Evolutionary conservation across 352 stramenopile species (phyloP), one percentile per base, ranked within the genome.

Genomic region (Phytophthora sojae): DNA sequence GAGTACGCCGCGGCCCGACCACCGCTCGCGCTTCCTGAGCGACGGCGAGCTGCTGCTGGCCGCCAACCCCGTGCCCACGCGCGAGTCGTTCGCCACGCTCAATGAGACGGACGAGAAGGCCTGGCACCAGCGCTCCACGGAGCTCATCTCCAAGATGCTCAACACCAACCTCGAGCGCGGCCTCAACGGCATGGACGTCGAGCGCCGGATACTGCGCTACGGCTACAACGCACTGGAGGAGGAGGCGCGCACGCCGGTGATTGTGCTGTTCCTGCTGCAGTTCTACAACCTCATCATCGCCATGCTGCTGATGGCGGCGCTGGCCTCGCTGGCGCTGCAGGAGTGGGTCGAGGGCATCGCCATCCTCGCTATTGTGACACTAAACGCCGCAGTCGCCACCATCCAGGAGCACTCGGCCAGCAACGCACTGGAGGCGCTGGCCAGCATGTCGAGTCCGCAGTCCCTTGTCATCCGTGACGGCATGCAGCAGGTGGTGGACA

Each of bases 281-380:
- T 93, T 94, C 71, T 93, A 91, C 79, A 94, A 94, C 50, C 65
- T 94, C 29, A 93, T 94, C 61, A 90, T 93, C 54, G 61, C 52
- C 12, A 78, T 94, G 72, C 71, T 94, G 39, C 52, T 94, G 5
- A 75, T 93, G 23, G 87, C 87, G 0, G 74, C 83, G 0, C 37
- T 91, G 30, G 82, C 83, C 3, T 89, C 83, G 6, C 64, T 90
- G n/a, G 73, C 72, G 0, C 64, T 94, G 6, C 78, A 87, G 23
- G 85, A 93, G 37, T 90, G 74, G 59, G 77, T 92, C 26, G 86
- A 94, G 52, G 86, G 83, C 25, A 90, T 91, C 29, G 85, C 86
- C 17, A 87, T 94, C 47, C 54, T 94, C 6, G 72, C 87, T 7
- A 92, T 94, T 19, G 74, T 94, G 9, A 72, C 69, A 3, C 54